Evolutionary conservation across 768 basidiomycete genomes (phyloP).

Genomic region (Agrocybe praecox): DNA sequence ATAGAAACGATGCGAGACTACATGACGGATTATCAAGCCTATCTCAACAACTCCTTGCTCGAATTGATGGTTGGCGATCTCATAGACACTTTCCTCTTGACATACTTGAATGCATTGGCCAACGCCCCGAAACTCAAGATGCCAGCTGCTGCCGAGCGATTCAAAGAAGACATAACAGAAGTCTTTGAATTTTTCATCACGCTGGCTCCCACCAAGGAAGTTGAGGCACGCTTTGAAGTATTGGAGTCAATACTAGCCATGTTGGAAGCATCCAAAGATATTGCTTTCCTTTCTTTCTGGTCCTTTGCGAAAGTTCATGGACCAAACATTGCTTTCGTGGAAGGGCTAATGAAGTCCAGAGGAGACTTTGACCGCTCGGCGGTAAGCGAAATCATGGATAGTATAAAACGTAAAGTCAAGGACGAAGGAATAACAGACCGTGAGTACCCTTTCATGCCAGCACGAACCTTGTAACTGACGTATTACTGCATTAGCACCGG

Average conservation of each 20-base stretch:
- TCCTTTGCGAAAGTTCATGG: constrained; percentile 92
- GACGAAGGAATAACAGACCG: constrained; percentile 85
- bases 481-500: constrained; percentile 56
- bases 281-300: constrained; percentile 94
- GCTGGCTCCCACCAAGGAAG: constrained; percentile 75
- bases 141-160: constrained; percentile 81
- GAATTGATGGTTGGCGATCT: constrained; percentile 93
- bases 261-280: constrained; percentile 83
- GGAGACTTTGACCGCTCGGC: constrained; percentile 90
- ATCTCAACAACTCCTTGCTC: constrained; percentile 87
- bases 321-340: constrained; percentile 89
- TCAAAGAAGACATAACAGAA: constrained; percentile 79
- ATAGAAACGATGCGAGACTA: constrained; percentile 97
- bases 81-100: constrained; percentile 86
- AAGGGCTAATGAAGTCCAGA: constrained; percentile 85
- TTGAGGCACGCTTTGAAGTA: constrained; percentile 84
- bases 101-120: constrained; percentile 86
- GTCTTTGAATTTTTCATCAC: constrained; percentile 81
- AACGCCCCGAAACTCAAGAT: constrained; percentile 85
- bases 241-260: constrained; percentile 82
- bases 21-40: constrained; percentile 92
- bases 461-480: neutral
- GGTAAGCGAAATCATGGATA: constrained; percentile 91
- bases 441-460: constrained; percentile 42
- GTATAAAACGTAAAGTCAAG: constrained; percentile 88